Conservation (phyloP, 495 filamentous ascomycete genomes). For the Chaetomium cochliodes region DNA sequence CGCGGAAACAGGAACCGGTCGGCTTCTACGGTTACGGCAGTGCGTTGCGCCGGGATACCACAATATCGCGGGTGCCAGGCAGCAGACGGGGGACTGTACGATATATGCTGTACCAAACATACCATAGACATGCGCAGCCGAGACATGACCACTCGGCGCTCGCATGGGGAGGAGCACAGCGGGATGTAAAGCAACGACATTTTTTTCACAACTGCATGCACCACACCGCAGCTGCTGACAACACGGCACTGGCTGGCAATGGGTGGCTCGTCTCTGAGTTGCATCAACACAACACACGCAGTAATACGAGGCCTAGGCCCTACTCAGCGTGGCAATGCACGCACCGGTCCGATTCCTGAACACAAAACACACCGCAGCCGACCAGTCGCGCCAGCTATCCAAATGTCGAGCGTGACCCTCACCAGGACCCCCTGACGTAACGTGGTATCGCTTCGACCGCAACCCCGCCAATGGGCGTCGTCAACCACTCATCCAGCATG, state of each 20-base stretch:
- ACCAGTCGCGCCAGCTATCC: too few species aligned
- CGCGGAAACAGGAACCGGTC: not conserved
- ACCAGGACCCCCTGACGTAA: not conserved
- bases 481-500: not conserved
- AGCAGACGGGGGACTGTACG: not conserved
- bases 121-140: not conserved
- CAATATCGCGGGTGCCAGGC: not conserved
- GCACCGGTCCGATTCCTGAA: not conserved
- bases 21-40: not conserved
- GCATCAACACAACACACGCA: not conserved
- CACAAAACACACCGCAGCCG: not conserved
- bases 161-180: conserved; percentile 3
- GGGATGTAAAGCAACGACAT: not conserved
- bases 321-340: not conserved
- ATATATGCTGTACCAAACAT: conserved; percentile 6
- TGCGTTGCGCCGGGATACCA: not conserved
- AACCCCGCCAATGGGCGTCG: not conserved
- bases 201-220: not conserved
- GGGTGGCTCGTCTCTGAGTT: not conserved
- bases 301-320: not conserved
- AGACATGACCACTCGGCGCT: not conserved
- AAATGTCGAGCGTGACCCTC: not conserved
- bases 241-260: too few species aligned
- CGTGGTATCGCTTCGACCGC: not conserved
- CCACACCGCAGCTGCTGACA: not conserved